Percentiles rank a stretch among this genome's conserved stretches.
Conservation (phyloP, 148 eudicot species). For the Rhododendron griersonianum region DNA sequence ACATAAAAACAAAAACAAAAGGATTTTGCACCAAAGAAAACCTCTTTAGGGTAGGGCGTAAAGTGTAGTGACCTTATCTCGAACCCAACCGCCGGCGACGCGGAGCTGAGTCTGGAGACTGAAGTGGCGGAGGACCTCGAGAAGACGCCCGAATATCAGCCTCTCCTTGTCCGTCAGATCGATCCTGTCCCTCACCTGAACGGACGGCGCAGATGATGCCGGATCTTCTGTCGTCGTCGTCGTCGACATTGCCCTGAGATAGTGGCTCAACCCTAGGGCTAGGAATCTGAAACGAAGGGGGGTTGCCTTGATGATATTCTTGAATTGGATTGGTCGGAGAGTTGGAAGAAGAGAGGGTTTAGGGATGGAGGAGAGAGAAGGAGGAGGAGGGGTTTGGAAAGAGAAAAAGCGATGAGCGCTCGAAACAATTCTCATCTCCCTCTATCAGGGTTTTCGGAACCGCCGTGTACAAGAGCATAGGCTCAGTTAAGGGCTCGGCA, state of each 20-base stretch:
- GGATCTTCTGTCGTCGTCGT: constrained; percentile 9
- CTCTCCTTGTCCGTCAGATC: constrained; percentile 66
- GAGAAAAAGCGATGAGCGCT: constrained; percentile 12
- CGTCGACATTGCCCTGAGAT: constrained; percentile 23
- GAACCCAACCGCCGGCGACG: constrained; percentile 98
- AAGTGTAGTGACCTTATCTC: constrained; percentile 63
- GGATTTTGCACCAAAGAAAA: not conserved
- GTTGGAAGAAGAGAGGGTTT: constrained; percentile 8
- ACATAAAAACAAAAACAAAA: not conserved
- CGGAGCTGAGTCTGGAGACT: constrained; percentile 75
- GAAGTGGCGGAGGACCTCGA: constrained; percentile 56
- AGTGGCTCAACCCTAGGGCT: constrained; percentile 20
- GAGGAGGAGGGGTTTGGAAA: not conserved
- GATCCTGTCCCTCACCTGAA: constrained; percentile 57
- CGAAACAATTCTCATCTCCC: constrained; percentile 24
- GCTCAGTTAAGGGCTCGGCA: no score
- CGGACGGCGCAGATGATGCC: constrained; percentile 1
- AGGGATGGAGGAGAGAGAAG: not conserved
- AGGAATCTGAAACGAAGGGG: constrained; percentile 28
- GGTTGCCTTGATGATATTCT: constrained; percentile 13
- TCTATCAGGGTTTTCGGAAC: not conserved
- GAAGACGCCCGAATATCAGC: constrained; percentile 56
- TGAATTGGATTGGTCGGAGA: not conserved
- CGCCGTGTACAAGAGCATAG: not conserved
- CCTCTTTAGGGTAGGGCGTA: not conserved